Conservation (phyloP, 169 alveolate genomes). For the Besnoitia besnoiti region DNA sequence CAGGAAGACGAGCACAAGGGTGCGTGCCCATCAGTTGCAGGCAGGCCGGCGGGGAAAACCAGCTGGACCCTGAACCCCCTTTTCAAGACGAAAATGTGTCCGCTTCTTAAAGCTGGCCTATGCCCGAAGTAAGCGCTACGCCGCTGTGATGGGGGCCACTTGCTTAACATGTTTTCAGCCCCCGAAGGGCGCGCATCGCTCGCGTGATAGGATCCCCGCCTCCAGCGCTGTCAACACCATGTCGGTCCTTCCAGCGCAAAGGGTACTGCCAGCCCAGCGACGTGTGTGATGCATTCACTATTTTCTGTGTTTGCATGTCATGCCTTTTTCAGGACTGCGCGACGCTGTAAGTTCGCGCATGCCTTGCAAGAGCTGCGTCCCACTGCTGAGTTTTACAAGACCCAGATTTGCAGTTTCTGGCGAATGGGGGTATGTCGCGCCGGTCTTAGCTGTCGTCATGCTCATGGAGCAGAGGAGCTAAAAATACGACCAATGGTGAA, state of each 20-base stretch:
- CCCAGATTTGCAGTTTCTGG: slow-evolving; percentile 64
- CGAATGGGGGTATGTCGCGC: slow-evolving; percentile 47
- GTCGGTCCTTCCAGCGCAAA: background rate
- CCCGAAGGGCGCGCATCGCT: no score
- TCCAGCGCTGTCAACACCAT: background rate
- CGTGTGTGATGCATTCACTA: background rate
- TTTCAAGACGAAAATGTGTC: slow-evolving; percentile 67
- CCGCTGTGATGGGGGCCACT: no score
- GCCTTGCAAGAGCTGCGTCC: slow-evolving; percentile 60
- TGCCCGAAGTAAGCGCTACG: slow-evolving; percentile 63
- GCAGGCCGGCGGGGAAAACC: background rate
- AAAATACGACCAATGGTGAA: background rate
- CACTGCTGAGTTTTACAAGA: slow-evolving; percentile 63
- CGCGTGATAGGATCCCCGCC: no score
- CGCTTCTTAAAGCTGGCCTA: slow-evolving; percentile 53
- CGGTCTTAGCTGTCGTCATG: slow-evolving; percentile 56
- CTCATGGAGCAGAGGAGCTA: slow-evolving; percentile 64
- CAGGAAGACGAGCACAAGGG: no score
- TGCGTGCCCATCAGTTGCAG: background rate
- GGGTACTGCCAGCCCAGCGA: background rate
- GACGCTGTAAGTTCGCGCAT: slow-evolving; percentile 68
- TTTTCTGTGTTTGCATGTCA: background rate
- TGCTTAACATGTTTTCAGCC: no score
- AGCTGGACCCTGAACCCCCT: slow-evolving; percentile 28
- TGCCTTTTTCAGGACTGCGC: slow-evolving; percentile 37